A percentile compares a stretch with the other conserved stretches of the same genome.
Evolutionary conservation across 768 basidiomycete species (phyloP).

Genomic region (Leccinellum luteum): DNA sequence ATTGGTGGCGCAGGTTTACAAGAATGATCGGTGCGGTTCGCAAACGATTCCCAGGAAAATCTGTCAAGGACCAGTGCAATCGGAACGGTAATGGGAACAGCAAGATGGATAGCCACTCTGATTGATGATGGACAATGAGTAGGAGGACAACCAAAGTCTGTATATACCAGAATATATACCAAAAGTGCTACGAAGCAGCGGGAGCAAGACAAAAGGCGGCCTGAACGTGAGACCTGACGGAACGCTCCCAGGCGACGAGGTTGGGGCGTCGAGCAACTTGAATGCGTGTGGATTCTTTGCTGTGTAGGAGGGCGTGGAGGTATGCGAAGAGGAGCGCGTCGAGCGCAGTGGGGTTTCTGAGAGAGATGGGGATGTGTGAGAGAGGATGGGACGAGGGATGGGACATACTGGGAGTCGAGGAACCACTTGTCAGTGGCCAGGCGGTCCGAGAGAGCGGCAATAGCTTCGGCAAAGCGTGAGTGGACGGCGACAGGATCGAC

Average conservation of each 20-base stretch:
- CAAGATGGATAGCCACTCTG: constrained; percentile 11
- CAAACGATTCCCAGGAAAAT: constrained; percentile 51
- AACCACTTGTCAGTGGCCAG: constrained; percentile 81
- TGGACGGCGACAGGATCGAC: constrained; percentile 50
- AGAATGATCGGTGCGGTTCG: constrained; percentile 69
- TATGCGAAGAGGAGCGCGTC: constrained; percentile 86
- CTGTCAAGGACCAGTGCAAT: constrained; percentile 10
- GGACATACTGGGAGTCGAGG: constrained; percentile 62
- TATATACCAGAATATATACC: constrained; percentile 17
- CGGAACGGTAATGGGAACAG: constrained; percentile 16
- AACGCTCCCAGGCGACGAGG: constrained; percentile 76
- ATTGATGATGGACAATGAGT: background rate
- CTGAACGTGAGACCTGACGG: constrained; percentile 58
- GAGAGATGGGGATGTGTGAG: constrained; percentile 2
- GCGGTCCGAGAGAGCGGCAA: constrained; percentile 69
- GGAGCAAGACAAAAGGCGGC: constrained; percentile 41
- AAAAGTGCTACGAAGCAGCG: constrained; percentile 2
- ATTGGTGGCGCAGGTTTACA: constrained; percentile 45
- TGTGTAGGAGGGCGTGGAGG: constrained; percentile 61
- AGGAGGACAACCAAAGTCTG: background rate
- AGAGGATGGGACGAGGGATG: constrained; percentile 4
- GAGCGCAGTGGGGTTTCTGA: constrained; percentile 73
- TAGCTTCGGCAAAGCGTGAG: constrained; percentile 66
- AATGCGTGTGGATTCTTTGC: constrained; percentile 43
- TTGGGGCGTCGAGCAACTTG: constrained; percentile 72